phyloP scores from a whole-genome alignment of 257 asterid genomes.

The Solanum tacnaense region DNA sequence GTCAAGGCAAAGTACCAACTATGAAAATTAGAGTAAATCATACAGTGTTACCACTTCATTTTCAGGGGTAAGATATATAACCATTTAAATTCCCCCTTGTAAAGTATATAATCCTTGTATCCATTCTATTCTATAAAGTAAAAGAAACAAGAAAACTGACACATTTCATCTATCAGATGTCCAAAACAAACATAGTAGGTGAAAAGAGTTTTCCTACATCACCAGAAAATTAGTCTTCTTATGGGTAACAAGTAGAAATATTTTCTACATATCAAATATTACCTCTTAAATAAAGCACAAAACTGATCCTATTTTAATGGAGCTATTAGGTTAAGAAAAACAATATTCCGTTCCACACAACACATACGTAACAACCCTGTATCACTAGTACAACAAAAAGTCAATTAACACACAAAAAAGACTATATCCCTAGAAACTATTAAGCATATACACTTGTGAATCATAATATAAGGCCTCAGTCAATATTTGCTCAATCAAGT shows the following conservation, averaged over 20 bases:
- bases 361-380: not conserved
- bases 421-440: not conserved
- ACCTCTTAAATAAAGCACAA: not conserved
- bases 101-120: not conserved
- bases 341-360: not conserved
- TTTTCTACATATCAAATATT: not conserved
- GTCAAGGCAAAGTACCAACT: not conserved
- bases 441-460: not conserved
- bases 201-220: not conserved
- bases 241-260: not conserved
- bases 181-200: not conserved
- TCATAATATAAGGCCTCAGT: not conserved
- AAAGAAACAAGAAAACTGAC: not conserved
- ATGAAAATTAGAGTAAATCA: not conserved
- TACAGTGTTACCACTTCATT: not conserved
- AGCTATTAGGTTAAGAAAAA: not conserved
- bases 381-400: not conserved
- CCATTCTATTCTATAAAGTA: not conserved
- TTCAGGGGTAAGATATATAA: not conserved
- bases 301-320: not conserved
- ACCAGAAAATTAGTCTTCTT: not conserved
- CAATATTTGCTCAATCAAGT: not conserved
- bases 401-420: not conserved
- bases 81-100: not conserved
- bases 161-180: not conserved